phyloP scores from a whole-genome alignment of 208 protist genomes.

The Borovskyia barvae region DNA sequence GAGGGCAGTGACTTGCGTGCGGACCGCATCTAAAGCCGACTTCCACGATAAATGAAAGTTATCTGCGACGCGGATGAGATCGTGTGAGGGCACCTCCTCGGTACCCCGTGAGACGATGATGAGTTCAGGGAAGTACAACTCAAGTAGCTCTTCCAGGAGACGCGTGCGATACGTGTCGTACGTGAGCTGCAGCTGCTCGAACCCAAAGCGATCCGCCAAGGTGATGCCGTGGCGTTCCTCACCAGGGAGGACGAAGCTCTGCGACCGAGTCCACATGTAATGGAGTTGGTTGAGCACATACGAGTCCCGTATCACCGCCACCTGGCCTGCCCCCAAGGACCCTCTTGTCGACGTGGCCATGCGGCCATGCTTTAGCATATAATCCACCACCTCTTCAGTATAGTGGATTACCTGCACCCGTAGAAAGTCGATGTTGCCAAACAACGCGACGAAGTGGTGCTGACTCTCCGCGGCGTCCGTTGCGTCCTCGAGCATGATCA shows the following conservation, averaged over 20 bases:
- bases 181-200: conserved; percentile 31
- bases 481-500: conserved; percentile 55
- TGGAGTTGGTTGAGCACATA: conserved; percentile 23
- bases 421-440: conserved; percentile 68
- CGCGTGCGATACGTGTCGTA: conserved; percentile 30
- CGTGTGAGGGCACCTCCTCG: conserved; percentile 18
- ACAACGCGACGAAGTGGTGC: conserved; percentile 54
- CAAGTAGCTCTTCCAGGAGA: conserved; percentile 45
- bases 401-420: conserved; percentile 65
- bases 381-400: conserved; percentile 33
- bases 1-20: conserved; percentile 29
- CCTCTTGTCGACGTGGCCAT: too few species aligned
- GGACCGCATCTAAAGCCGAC: conserved; percentile 37
- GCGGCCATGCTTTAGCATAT: conserved; percentile 23
- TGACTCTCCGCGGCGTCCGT: conserved; percentile 57
- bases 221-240: conserved; percentile 16
- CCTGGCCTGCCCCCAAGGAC: neutral
- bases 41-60: conserved; percentile 63
- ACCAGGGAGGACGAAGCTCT: conserved; percentile 16
- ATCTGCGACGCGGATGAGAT: conserved; percentile 51
- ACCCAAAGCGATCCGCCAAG: conserved; percentile 34
- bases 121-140: conserved; percentile 40
- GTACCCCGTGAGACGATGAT: conserved; percentile 32
- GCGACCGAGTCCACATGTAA: conserved; percentile 21
- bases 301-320: conserved; percentile 19